These are phyloP conservation scores for Neoarthrinium moseri DNA, from an alignment of 2,329 filamentous ascomycete species.

Conservation along the genomic window DNA sequence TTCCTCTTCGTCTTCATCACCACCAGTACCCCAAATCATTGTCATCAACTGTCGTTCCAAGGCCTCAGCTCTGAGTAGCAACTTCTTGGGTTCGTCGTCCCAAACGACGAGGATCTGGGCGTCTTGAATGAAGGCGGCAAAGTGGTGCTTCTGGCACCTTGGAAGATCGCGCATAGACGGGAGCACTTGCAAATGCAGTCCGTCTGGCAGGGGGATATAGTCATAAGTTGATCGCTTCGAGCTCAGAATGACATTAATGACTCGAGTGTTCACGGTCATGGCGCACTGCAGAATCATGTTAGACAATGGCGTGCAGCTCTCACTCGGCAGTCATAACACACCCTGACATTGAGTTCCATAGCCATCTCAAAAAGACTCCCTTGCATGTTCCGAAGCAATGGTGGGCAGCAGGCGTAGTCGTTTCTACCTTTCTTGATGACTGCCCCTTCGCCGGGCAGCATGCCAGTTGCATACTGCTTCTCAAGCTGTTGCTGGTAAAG, in stretches of 20 bases:
- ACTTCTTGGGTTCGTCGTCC: slow-evolving; percentile 59
- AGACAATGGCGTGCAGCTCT: too few relatives aligned
- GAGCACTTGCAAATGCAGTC: slow-evolving; percentile 61
- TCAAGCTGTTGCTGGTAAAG: slow-evolving; percentile 62
- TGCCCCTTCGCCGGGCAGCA: slow-evolving; percentile 35
- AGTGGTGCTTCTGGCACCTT: slow-evolving; percentile 62
- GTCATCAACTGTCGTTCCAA: slow-evolving; percentile 54
- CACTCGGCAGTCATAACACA: too few relatives aligned
- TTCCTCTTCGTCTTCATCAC: slow-evolving; percentile 38
- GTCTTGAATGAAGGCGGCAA: slow-evolving; percentile 63
- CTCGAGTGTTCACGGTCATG: slow-evolving; percentile 65
- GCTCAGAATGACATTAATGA: slow-evolving; percentile 59
- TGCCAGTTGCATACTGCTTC: slow-evolving; percentile 35
- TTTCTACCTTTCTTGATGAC: slow-evolving; percentile 38
- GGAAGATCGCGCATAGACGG: slow-evolving; percentile 56
- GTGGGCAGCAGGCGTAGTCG: slow-evolving; percentile 36
- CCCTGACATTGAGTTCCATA: slow-evolving; percentile 37
- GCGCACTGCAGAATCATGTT: slow-evolving; percentile 45
- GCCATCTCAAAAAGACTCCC: slow-evolving; percentile 34
- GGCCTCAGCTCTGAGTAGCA: slow-evolving; percentile 49
- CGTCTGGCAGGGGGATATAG: slow-evolving; percentile 57
- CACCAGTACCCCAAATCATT: slow-evolving; percentile 54
- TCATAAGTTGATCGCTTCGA: slow-evolving; percentile 42
- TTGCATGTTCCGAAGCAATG: slow-evolving; percentile 33
- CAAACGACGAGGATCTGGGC: slow-evolving; percentile 59